phyloP scores from a whole-genome alignment of 768 basidiomycete species.

The Rubroboletus satanas region DNA sequence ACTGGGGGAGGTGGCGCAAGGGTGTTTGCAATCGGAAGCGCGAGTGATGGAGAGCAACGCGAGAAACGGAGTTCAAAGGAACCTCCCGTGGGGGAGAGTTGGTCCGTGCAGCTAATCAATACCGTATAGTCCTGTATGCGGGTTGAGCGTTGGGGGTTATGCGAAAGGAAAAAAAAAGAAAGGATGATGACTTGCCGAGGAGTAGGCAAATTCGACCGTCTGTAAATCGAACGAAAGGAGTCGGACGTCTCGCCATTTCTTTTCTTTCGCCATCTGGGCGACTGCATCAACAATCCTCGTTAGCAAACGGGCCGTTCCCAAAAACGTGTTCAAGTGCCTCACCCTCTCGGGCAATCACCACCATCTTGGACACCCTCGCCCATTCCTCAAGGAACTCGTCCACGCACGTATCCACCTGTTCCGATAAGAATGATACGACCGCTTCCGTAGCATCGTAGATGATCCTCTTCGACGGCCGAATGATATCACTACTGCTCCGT shows the following conservation, averaged over 20 bases:
- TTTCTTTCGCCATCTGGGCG: slow-evolving; percentile 74
- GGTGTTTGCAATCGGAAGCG: slow-evolving; percentile 11
- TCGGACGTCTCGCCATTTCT: slow-evolving; percentile 70
- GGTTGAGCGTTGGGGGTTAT: background rate
- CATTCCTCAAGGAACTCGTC: slow-evolving; percentile 90
- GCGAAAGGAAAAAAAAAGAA: background rate
- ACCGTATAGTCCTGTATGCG: slow-evolving; percentile 63
- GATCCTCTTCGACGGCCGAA: slow-evolving; percentile 82
- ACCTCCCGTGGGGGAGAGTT: slow-evolving; percentile 62
- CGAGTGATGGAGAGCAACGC: slow-evolving; percentile 32
- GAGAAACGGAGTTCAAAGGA: slow-evolving; percentile 75
- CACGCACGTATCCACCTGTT: slow-evolving; percentile 83
- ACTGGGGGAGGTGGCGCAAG: slow-evolving; percentile 28
- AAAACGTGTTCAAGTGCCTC: slow-evolving; percentile 9
- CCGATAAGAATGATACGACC: slow-evolving; percentile 83
- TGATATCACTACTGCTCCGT: slow-evolving; percentile 49
- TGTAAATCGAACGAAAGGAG: slow-evolving; percentile 87
- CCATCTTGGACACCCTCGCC: slow-evolving; percentile 90
- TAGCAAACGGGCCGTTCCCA: background rate
- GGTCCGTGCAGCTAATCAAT: slow-evolving; percentile 74
- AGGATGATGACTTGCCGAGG: slow-evolving; percentile 40
- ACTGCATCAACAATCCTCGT: slow-evolving; percentile 41
- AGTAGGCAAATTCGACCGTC: slow-evolving; percentile 87
- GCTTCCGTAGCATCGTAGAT: slow-evolving; percentile 88
- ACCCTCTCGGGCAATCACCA: slow-evolving; percentile 90